Evolutionary conservation across 257 asterid genomes (phyloP), one percentile per base, ranked within the genome.

Genomic region (Avicennia marina): DNA sequence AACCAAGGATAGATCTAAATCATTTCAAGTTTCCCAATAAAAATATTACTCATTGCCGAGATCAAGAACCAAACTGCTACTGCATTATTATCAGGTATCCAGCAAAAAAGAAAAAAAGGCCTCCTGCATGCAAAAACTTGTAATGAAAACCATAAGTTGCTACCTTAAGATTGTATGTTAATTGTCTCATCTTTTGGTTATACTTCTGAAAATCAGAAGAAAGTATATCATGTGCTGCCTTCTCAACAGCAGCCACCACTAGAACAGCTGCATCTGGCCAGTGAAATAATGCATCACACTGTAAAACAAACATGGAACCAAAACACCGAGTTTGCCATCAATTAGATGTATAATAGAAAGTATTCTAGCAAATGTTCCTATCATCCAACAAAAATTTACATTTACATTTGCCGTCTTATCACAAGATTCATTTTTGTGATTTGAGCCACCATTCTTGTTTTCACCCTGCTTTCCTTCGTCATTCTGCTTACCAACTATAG

Each of bases 211-310:
- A 65, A 65, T 74, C 78, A 69, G 79, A 85, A 40, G 74, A 62
- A 34, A 85, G 67, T 47, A 78, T 71, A 36, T 81, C 85, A 44
- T 87, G 84, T 21, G 87, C 79, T 2, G 80, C 94, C 64, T 81
- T 74, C 80, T 90, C 98, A 66, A 90, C 87, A 53, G 89, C 78
- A 63, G 60, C 71, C 64, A 83, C 73, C 46, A 75, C 77, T 26
- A 66, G 34, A 64, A 84, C 91, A 62, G 82, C 96, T 11, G 77
- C 66, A 60, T 78, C 85, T 31, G 95, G 94, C 95, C 96, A 90
- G 47, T 40, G 68, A 62, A 77, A 65, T 40, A 74, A 64, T 43
- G 19, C 58, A 33, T 54, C 75, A 66, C 25, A 43, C 13, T 69
- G 62, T 63, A 22, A 41, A 33, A 75, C 34, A 34, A 50, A 68